phyloP scores from a whole-genome alignment of 164 flowering plant species.

The Dillenia turbinata region DNA sequence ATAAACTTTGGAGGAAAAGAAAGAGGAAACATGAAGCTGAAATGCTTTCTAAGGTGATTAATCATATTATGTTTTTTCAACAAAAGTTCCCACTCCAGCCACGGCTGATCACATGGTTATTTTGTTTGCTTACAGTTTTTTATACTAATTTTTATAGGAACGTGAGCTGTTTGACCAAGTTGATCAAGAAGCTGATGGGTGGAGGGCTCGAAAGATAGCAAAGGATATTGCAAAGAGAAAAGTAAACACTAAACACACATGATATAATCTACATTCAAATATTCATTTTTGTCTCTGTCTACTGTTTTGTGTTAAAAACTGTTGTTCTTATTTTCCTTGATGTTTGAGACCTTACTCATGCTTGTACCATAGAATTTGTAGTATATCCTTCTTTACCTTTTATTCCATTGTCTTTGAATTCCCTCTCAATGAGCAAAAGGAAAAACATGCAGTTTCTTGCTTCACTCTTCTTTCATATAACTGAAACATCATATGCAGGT shows the following conservation, averaged over 20 bases:
- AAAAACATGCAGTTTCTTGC: too few species aligned
- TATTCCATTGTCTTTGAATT: too few species aligned
- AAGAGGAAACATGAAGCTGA: conserved; percentile 71
- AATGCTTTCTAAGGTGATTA: conserved; percentile 50
- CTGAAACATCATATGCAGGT: conserved; percentile 44
- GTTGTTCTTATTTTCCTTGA: too few species aligned
- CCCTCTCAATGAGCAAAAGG: too few species aligned
- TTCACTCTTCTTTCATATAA: background rate
- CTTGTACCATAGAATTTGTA: too few species aligned
- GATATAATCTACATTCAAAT: too few species aligned
- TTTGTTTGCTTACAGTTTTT: conserved; percentile 1
- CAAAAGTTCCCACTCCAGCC: background rate
- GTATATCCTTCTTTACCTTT: too few species aligned
- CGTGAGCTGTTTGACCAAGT: conserved; percentile 61
- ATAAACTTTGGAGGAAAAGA: conserved; percentile 79
- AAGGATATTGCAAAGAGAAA: conserved; percentile 82
- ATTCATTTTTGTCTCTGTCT: too few species aligned
- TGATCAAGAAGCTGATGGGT: conserved; percentile 89
- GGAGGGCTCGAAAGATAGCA: conserved; percentile 95
- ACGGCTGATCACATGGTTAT: background rate
- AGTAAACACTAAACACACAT: conserved; percentile 28
- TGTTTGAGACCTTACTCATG: too few species aligned
- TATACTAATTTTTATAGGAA: conserved; percentile 40
- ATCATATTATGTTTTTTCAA: background rate
- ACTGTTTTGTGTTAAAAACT: too few species aligned